Percentiles rank a stretch among this genome's conserved stretches.
These are phyloP conservation scores for Bipolaris zeicola DNA, from an alignment of 2,329 filamentous ascomycete genomes.

Conservation along the genomic window DNA sequence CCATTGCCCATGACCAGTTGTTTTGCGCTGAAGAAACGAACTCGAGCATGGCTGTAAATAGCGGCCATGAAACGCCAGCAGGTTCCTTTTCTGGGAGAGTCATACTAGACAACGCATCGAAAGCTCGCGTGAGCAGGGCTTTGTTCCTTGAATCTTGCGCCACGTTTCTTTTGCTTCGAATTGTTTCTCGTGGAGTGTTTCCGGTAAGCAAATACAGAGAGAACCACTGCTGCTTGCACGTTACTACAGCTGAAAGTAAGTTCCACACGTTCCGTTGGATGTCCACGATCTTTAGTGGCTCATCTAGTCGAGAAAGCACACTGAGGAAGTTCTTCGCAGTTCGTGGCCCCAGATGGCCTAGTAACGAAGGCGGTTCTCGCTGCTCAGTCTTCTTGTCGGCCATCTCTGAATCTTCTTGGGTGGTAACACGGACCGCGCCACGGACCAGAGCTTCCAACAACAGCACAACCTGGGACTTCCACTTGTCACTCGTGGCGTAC, in stretches of 20 bases:
- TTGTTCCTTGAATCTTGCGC: slow-evolving; percentile 53
- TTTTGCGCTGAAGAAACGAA: slow-evolving; percentile 90
- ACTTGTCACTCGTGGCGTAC: slow-evolving; percentile 71
- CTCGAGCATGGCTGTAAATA: slow-evolving; percentile 77
- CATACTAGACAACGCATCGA: slow-evolving; percentile 72
- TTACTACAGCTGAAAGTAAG: slow-evolving; percentile 83
- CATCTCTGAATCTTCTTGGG: slow-evolving; percentile 30
- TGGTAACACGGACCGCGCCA: slow-evolving; percentile 65
- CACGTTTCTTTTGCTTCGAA: slow-evolving; percentile 61
- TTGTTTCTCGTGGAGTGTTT: slow-evolving; percentile 76
- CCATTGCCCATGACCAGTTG: slow-evolving; percentile 94
- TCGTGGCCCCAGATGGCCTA: slow-evolving; percentile 83
- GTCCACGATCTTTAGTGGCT: slow-evolving; percentile 69
- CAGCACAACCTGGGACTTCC: slow-evolving; percentile 68
- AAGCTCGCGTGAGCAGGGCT: slow-evolving; percentile 75
- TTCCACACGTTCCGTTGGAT: slow-evolving; percentile 78
- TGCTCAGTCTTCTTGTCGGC: slow-evolving; percentile 17
- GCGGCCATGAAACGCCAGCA: slow-evolving; percentile 39
- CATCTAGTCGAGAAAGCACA: slow-evolving; percentile 76
- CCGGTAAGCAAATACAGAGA: slow-evolving; percentile 91
- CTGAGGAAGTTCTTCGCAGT: slow-evolving; percentile 84
- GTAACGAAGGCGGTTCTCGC: slow-evolving; percentile 83
- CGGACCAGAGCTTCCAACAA: slow-evolving; percentile 76
- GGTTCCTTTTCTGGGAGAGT: slow-evolving; percentile 63
- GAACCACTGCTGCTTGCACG: slow-evolving; percentile 94